Base-by-base conservation (phyloP, 2,329 filamentous ascomycete genomes). In the Diaporthe velutina region DNA sequence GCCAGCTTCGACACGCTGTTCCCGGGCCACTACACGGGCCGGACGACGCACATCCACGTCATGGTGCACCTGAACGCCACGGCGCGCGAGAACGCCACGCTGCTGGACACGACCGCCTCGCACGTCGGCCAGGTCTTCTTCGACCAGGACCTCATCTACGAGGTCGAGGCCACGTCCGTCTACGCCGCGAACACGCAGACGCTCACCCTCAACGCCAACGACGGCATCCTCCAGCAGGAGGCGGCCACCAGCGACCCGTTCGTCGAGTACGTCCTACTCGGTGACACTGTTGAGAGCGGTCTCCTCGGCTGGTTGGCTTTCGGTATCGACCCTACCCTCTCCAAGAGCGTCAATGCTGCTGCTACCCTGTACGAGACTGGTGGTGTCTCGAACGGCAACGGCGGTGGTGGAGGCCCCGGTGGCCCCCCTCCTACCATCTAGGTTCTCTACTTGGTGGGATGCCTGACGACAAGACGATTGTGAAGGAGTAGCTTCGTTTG, bases 101-200 rank as follows among this genome's bases (percentile, higher is more conserved):
- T 90, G 76, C 81, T 82, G 54, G 88, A 85, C 75, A 84, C 85
- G 22, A 85, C 83, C 68, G 86, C 89, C 74, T 87, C 88, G 10
- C 91, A 93, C 82, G 86, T 93, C 52, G 91, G 91, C 25, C 91
- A 94, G 80, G 79, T 91, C 68, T 93, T 91, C 86, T 91, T 92
- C 80, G 90, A 93, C 80, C 88, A 92, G 80, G 84, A 85, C 76
- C 86, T 93, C 13, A 87, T 90, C 77, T 78, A 78, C 35, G 76
- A 83, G 52, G 89, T 93, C 72, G 87, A 91, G 76, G 80, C 81
- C 13, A 83, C 82, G 1, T 74, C 79, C 0, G 88, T 88, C 0
- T 90, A 90, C 81, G 81, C 75, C 7, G 80, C 80, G 73, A 90
- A 90, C 81, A 85, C 82, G 0, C 84, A 88, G 75, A 70, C 77